Evolutionary conservation across 768 basidiomycete species (phyloP).

Genomic region (Phlebiopsis flavidoalba): DNA sequence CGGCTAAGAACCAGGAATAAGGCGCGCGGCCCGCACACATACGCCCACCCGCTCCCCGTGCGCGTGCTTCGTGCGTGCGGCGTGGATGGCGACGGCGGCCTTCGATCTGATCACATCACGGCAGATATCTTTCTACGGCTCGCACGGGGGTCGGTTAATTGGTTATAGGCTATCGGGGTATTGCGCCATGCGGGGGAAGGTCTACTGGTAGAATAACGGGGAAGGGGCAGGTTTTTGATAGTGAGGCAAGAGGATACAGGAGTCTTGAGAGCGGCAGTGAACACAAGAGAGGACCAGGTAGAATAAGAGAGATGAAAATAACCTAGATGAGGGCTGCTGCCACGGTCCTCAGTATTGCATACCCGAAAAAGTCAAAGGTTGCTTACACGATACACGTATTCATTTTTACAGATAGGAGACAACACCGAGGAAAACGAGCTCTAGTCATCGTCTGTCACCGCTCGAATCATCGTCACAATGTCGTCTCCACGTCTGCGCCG

Average conservation of each 20-base stretch:
- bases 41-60: not conserved
- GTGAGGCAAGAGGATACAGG: not conserved
- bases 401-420: not conserved
- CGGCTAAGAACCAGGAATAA: not conserved
- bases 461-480: slow-evolving; percentile 2
- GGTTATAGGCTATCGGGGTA: not conserved
- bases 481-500: slow-evolving; percentile 4
- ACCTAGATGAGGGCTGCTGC: not conserved
- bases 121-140: not conserved
- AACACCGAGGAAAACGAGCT: not conserved
- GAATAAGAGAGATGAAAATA: not conserved
- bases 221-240: not conserved
- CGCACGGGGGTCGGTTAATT: not conserved
- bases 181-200: not conserved
- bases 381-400: not conserved
- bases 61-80: too few species aligned
- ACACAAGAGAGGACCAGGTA: not conserved
- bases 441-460: slow-evolving; percentile 4
- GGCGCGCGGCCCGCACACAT: not conserved
- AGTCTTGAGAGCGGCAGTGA: not conserved
- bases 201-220: not conserved
- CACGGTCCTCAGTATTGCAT: not conserved
- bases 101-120: not conserved
- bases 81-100: not conserved
- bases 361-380: not conserved